Percentiles rank a stretch among this genome's conserved stretches.
Conservation (phyloP, 768 basidiomycete genomes). For the Hygrophorus pudorinus region DNA sequence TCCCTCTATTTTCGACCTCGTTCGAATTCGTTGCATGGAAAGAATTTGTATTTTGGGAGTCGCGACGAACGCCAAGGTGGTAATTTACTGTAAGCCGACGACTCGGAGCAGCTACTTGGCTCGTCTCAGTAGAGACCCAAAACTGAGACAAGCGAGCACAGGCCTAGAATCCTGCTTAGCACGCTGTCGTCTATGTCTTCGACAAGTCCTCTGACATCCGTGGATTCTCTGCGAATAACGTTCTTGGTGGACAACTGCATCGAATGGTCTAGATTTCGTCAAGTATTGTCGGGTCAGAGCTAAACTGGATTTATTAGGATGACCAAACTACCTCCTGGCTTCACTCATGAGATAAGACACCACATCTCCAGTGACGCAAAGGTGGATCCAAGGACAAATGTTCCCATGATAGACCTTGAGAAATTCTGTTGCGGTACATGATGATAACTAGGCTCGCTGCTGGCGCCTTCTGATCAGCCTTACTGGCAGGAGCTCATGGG, state of each 20-base stretch:
- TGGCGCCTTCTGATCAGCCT: not conserved
- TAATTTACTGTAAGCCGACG: too few relatives aligned
- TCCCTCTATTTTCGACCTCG: too few relatives aligned
- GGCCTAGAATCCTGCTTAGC: too few relatives aligned
- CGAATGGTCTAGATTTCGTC: slow-evolving; percentile 48
- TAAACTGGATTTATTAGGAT: slow-evolving; percentile 38
- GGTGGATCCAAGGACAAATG: slow-evolving; percentile 31
- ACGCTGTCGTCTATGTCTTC: too few relatives aligned
- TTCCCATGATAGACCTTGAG: slow-evolving; percentile 63
- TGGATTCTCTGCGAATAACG: slow-evolving; percentile 36
- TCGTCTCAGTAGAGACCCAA: too few relatives aligned
- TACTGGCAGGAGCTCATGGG: slow-evolving; percentile 61
- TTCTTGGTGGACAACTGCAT: slow-evolving; percentile 72
- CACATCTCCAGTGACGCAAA: slow-evolving; percentile 44
- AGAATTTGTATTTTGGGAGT: too few relatives aligned
- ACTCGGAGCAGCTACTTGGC: too few relatives aligned
- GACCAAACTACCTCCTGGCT: slow-evolving; percentile 70
- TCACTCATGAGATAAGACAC: slow-evolving; percentile 58
- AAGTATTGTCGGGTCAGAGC: not conserved
- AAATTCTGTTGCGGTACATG: slow-evolving; percentile 54
- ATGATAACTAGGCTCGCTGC: not conserved
- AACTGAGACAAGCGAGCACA: too few relatives aligned
- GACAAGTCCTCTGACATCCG: slow-evolving; percentile 5
- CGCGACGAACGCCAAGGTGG: too few relatives aligned
- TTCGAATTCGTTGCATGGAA: too few relatives aligned